Base-by-base conservation (phyloP, 352 stramenopile species). In the Globisporangium paroecandrum region DNA sequence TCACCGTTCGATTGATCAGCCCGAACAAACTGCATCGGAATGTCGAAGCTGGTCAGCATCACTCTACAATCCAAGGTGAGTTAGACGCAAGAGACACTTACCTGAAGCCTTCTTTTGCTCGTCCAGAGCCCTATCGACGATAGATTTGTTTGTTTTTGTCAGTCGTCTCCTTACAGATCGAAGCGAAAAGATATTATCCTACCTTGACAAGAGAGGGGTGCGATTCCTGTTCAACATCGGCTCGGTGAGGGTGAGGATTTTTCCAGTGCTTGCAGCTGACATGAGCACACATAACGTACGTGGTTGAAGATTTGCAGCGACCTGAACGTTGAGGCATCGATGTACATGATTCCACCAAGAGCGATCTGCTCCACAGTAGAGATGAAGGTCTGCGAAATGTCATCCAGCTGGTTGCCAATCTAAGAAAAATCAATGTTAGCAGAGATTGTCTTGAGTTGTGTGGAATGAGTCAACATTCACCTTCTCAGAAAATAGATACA, bases 71-170 rank as follows among this genome's bases (percentile, higher is more conserved):
- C 15, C 54, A 29, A 22, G 12, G 8, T 38, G 32, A 38, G 7
- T 38, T 38, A 10, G 18, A 61, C 38, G 4, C 1, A 36, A 55
- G 46, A 4, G 46, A 4, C 1, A 22, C 38, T 22, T 54, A 93
- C 87, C 87, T 95, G 59, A 94, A 93, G 5, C 87, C 87, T 83
- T 95, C 87, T 71, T 94, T 96, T 4, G 85, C 77, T 70, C 81
- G 76, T n/a, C 86, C 87, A 64, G 69, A 77, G 43, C 80, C 79
- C 86, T 94, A 25, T 13, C 10, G 22, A 25, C 46, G 32, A 75
- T 36, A 59, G 43, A 34, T 38, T 38, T 38, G 32, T 38, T 32
- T 32, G 29, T 32, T 32, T 55, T 51, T 38, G 12, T n/a, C 13
- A 27, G 54, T 53, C 46, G 22, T 58, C 15, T n/a, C 47, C 6